Percentiles rank a stretch among this genome's conserved stretches.
Conservation (phyloP, 352 stramenopile genomes). For the Aphanomyces euteiches region DNA sequence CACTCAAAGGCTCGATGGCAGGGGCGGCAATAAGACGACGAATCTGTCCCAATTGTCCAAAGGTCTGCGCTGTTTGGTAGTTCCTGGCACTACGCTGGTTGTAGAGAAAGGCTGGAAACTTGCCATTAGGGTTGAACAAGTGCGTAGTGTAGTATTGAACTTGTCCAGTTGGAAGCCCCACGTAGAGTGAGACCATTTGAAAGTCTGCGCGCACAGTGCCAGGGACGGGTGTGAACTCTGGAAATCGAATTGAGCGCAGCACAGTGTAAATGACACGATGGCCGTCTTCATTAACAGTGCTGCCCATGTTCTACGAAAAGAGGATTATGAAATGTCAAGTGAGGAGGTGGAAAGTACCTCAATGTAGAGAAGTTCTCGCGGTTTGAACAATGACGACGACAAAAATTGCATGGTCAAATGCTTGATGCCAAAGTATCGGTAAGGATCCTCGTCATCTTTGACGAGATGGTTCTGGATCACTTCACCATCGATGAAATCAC, state of each 20-base stretch:
- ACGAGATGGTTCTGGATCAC: constrained; percentile 63
- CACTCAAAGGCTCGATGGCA: neutral
- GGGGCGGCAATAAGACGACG: constrained; percentile 23
- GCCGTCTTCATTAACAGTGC: constrained; percentile 36
- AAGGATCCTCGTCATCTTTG: constrained; percentile 48
- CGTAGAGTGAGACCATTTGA: constrained; percentile 13
- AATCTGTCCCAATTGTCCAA: constrained; percentile 24
- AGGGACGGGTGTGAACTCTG: neutral
- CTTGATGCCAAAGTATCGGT: constrained; percentile 71
- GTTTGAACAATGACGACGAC: constrained; percentile 40
- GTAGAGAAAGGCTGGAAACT: constrained; percentile 22
- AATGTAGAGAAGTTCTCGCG: constrained; percentile 46
- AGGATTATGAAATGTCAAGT: neutral
- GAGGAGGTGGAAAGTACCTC: constrained; percentile 13
- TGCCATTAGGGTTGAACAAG: neutral
- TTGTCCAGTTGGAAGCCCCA: neutral
- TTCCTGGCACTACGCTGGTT: constrained; percentile 22
- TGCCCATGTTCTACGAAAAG: constrained; percentile 37
- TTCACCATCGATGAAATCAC: constrained; percentile 66
- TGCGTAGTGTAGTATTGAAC: constrained; percentile 3
- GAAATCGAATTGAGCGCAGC: neutral
- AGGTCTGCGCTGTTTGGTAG: constrained; percentile 2
- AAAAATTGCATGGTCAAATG: constrained; percentile 68
- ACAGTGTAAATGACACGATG: constrained; percentile 38
- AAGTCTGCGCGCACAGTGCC: constrained; percentile 13